Conservation (phyloP, 805 yeast genomes). For the Starmera dryadoides region DNA sequence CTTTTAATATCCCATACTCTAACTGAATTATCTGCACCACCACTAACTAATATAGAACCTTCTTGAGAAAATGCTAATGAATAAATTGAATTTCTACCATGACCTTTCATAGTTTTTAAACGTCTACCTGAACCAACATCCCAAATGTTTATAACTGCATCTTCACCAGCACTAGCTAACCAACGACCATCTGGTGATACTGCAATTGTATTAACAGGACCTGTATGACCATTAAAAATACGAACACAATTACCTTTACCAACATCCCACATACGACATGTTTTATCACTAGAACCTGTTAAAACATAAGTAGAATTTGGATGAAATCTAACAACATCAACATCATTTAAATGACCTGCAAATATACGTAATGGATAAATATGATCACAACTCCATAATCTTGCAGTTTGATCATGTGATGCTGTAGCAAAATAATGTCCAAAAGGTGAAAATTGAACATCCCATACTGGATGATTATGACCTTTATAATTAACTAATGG, state of each 20-base stretch:
- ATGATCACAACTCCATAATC: constrained; percentile 97
- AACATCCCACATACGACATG: constrained; percentile 98
- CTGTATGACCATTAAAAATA: constrained; percentile 86
- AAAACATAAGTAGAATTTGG: constrained; percentile 93
- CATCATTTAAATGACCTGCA: constrained; percentile 97
- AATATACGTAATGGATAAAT: constrained; percentile 91
- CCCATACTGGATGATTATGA: constrained; percentile 97
- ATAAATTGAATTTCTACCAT: constrained; percentile 80
- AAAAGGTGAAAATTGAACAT: constrained; percentile 85
- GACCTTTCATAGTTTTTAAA: constrained; percentile 89
- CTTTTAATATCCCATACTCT: constrained; percentile 94
- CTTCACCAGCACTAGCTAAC: constrained; percentile 94
- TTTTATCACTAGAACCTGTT: constrained; percentile 93
- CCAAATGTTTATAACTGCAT: constrained; percentile 83
- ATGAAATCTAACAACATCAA: constrained; percentile 90
- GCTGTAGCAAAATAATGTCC: constrained; percentile 99
- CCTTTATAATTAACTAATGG: constrained; percentile 93
- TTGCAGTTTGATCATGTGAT: constrained; percentile 94
- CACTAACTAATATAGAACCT: constrained; percentile 83
- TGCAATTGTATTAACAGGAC: constrained; percentile 78
- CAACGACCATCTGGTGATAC: constrained; percentile 97
- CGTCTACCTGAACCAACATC: constrained; percentile 89
- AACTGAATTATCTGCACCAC: constrained; percentile 88
- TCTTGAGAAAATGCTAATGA: constrained; percentile 81
- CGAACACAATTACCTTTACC: constrained; percentile 84